Base-by-base conservation (phyloP, 257 asterid genomes). In the Solanum habrochaites region DNA sequence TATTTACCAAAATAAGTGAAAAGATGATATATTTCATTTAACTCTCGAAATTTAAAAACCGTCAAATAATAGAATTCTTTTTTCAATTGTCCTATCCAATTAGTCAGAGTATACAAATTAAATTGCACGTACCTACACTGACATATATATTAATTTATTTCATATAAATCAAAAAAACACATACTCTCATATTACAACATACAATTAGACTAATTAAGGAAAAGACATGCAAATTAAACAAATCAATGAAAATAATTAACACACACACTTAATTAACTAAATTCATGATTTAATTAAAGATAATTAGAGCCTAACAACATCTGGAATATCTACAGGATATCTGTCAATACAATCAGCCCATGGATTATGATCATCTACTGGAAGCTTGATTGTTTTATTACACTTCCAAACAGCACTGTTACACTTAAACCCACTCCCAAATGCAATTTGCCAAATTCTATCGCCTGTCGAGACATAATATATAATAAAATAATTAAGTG, bases 401-500 rank as follows among this genome's bases (percentile, higher is more conserved):
- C 90, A 88, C 80, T 88, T 88, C 91, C 91, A 88, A 67, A 90
- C 86, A 3, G 91, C 91, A 77, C 90, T 90, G 75, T 90, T 90
- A 40, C 91, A 90, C 85, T 90, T 90, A 6, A 90, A 90, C 12
- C 90, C 91, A 85, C 91, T 89, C 77, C 90, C 91, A 49, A 89
- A 89, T 47, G 85, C 91, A n/a, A 89, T 88, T 66, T 87, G 98
- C 95, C 98, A 94, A 78, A 94, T 92, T 13, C 93, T 88, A 23
- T 94, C 95, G 11, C 95, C 85, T 47, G 16, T 47, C 18, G 43
- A 80, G 42, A 47, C 29, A 80, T 27, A 80, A 80, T 75, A n/a
- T 75, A 75, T 31, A 35, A 21, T 3, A 21, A 60, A 60, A 74
- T 78, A 43, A 77, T 45, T 9, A 42, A 25, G 9, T 16, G 3